Conservation (phyloP, 805 yeast genomes). For the Candida loeiensis region DNA sequence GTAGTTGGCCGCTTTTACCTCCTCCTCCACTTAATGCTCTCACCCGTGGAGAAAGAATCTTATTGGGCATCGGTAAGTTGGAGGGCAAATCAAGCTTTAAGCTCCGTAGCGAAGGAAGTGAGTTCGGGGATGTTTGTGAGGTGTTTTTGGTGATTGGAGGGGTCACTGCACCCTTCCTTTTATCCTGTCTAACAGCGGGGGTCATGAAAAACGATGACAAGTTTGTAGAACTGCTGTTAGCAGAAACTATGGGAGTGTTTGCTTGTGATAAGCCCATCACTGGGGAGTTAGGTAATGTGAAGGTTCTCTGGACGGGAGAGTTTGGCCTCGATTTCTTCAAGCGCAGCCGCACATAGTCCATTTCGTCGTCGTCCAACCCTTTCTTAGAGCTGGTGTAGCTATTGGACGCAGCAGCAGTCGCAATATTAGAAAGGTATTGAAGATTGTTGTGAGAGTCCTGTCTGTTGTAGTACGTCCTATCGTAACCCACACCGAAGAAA, state of each 20-base stretch:
- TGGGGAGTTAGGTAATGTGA: conserved; percentile 44
- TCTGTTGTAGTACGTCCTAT: conserved; percentile 1
- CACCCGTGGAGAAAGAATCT: conserved; percentile 5
- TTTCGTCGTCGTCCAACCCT: conserved; percentile 59
- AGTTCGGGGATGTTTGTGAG: conserved; percentile 14
- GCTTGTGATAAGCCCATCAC: conserved; percentile 36
- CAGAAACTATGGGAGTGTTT: conserved; percentile 41
- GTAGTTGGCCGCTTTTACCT: conserved; percentile 20
- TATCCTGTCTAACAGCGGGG: conserved; percentile 13
- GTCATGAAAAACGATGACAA: conserved; percentile 35
- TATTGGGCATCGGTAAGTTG: conserved; percentile 28
- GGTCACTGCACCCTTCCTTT: conserved; percentile 6
- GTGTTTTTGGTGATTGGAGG: conserved; percentile 24
- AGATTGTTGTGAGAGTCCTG: conserved; percentile 21
- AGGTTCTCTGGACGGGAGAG: conserved; percentile 37
- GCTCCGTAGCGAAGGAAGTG: conserved; percentile 48
- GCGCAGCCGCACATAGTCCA: conserved; percentile 44
- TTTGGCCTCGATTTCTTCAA: conserved; percentile 50
- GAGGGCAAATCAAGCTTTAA: conserved; percentile 50
- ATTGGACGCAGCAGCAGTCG: conserved; percentile 22
- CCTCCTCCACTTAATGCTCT: conserved; percentile 15
- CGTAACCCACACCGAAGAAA: conserved; percentile 30
- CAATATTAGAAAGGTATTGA: conserved; percentile 39
- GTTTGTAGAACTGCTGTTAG: conserved; percentile 40
- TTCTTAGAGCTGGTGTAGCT: conserved; percentile 19